Evolutionary conservation across 495 filamentous ascomycete genomes (phyloP), one percentile per base, ranked within the genome.

Genomic region (Penicillium coffeae): DNA sequence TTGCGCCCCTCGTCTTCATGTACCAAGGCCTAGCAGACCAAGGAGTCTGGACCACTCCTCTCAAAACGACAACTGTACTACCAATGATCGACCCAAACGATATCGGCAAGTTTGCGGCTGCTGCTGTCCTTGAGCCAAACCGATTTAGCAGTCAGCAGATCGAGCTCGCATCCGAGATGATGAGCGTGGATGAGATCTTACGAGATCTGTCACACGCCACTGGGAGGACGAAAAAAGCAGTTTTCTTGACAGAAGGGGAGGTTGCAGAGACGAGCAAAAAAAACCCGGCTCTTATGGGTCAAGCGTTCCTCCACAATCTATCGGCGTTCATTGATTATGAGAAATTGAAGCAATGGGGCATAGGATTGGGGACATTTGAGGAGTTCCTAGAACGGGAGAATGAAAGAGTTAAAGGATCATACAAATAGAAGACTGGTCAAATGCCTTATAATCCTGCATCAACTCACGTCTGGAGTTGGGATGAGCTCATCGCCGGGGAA

Each of bases 51-150:
- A 55, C 55, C 0, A 68, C 60, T 13, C 60, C 68, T 8, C 66
- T 62, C 20, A 48, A 50, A 0, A 48, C 47, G 0, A 68, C 71
- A 18, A 69, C 63, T 0, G 3, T 62, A 4, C 38, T 77, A 0
- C 61, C 68, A 0, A 57, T 73, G 48, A 57, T 78, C 1, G 76
- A 77, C 50, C 68, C 70, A 0, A 60, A 71, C 10, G 77, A 80
- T 40, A 74, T 78, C 19, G 76, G 70, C 0, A 56, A 52, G n/a
- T 78, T 77, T 49, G 69, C 59, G 0, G 62, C 65, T 0, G 71
- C 72, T 1, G 73, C 70, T 0, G 62, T 80, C 12, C 25, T 63
- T 10, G 58, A 76, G 9, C 73, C 71, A 0, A 54, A 19, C 6
- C 56, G 48, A 27, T 79, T 75, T 38, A 38, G 68, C 35, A 55